These are phyloP conservation scores for Parsonsia alboflavescens DNA, from an alignment of 257 asterid genomes.

Conservation along the genomic window DNA sequence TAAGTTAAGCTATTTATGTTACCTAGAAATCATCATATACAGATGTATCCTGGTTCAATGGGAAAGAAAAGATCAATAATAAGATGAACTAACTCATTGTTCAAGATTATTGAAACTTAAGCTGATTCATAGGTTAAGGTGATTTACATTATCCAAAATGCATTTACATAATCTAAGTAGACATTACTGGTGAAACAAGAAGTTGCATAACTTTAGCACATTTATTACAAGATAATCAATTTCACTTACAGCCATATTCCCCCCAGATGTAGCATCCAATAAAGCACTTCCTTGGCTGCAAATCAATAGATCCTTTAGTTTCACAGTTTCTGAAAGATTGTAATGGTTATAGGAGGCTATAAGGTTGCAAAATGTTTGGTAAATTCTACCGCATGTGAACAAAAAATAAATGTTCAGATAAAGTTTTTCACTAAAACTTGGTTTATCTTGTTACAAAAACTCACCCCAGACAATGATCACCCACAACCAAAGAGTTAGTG, in stretches of 20 bases:
- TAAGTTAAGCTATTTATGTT: not conserved
- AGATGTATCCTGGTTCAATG: not conserved
- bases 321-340: not conserved
- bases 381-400: not conserved
- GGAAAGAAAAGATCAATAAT: not conserved
- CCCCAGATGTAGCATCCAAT: conserved; percentile 73
- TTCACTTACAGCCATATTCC: conserved; percentile 81
- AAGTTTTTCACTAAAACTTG: not conserved
- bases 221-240: not conserved
- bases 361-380: not conserved
- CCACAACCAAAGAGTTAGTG: conserved; percentile 82
- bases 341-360: not conserved
- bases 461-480: conserved; percentile 98
- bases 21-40: not conserved
- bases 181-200: not conserved
- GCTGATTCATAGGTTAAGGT: not conserved
- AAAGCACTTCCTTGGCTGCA: conserved; percentile 92
- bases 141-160: not conserved
- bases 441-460: conserved; percentile 8
- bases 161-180: not conserved
- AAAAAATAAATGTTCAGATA: not conserved
- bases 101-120: not conserved
- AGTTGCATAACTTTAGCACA: not conserved
- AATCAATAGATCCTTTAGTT: conserved; percentile 12
- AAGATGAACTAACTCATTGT: not conserved